A percentile compares a stretch with the other conserved stretches of the same genome.
Conservation (phyloP, 2,329 filamentous ascomycete genomes). For the Xylariaceae sp. region DNA sequence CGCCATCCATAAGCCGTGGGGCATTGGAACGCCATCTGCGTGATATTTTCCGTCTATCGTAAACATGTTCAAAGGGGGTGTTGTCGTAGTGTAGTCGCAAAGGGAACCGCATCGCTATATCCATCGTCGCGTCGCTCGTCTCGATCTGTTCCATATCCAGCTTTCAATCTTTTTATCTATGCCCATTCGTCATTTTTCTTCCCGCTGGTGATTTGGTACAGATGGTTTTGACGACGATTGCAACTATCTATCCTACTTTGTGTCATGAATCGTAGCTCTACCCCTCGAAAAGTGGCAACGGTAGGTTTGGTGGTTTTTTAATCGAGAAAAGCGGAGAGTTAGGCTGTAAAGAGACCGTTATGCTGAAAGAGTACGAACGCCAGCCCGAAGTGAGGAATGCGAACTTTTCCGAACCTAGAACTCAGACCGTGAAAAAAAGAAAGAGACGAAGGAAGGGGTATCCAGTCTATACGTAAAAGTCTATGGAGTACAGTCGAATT, state of each 20-base stretch:
- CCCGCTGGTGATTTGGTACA: conserved; percentile 15
- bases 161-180: conserved; percentile 14
- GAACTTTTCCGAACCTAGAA: conserved; percentile 31
- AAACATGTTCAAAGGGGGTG: conserved; percentile 3
- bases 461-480: conserved; percentile 33
- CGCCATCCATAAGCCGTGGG: conserved; percentile 18
- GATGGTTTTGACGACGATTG: conserved; percentile 10
- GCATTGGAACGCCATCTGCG: conserved; percentile 12
- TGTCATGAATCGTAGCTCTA: conserved; percentile 19
- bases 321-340: conserved; percentile 7
- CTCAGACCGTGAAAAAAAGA: conserved; percentile 19
- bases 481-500: conserved; percentile 29
- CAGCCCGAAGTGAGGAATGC: conserved; percentile 27
- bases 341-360: conserved; percentile 22
- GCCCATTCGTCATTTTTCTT: conserved; percentile 19
- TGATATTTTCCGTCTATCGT: conserved; percentile 15
- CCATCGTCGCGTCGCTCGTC: conserved; percentile 12
- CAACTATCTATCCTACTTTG: conserved; percentile 10
- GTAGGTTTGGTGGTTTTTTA: conserved; percentile 11
- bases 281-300: conserved; percentile 7
- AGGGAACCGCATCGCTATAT: conserved; percentile 16
- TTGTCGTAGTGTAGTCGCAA: conserved; percentile 9
- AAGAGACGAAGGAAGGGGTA: conserved; percentile 26
- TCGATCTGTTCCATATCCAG: conserved; percentile 15
- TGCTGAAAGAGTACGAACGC: conserved; percentile 30